Evolutionary conservation across 148 eudicot species (phyloP).

Genomic region (Chenopodium formosanum): DNA sequence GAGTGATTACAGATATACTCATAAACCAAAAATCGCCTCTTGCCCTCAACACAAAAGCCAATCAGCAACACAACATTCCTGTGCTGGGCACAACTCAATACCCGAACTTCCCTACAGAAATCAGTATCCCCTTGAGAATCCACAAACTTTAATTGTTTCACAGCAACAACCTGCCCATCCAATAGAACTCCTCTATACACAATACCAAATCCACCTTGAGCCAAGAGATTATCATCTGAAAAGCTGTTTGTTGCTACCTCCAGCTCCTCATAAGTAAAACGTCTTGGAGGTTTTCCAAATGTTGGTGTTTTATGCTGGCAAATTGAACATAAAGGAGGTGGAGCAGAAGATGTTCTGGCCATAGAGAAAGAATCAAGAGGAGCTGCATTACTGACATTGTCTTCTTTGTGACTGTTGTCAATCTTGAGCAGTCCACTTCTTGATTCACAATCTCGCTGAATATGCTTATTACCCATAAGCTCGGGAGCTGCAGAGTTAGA

Average conservation of each 20-base stretch:
- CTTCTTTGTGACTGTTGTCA: conserved; percentile 24
- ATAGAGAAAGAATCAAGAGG: conserved; percentile 70
- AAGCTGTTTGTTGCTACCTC: conserved; percentile 69
- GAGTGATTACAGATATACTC: conserved; percentile 85
- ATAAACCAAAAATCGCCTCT: conserved; percentile 65
- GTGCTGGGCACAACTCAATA: conserved; percentile 90
- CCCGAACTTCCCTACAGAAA: conserved; percentile 78
- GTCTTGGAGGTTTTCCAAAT: conserved; percentile 77
- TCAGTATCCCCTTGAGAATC: conserved; percentile 77
- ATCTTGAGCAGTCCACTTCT: conserved; percentile 17
- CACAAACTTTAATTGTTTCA: conserved; percentile 65
- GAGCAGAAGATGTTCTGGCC: conserved; percentile 54
- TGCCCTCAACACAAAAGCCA: conserved; percentile 73
- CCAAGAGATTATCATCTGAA: conserved; percentile 65
- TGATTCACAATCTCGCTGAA: conserved; percentile 27
- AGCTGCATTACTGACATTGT: conserved; percentile 32
- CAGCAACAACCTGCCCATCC: conserved; percentile 76
- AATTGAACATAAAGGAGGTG: conserved; percentile 84
- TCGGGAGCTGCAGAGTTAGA: conserved; percentile 25
- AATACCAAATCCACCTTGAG: conserved; percentile 71
- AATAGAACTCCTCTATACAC: conserved; percentile 66
- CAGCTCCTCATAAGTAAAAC: conserved; percentile 58
- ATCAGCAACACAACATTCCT: conserved; percentile 82
- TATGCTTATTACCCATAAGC: conserved; percentile 28
- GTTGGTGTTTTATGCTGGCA: conserved; percentile 82